These are phyloP conservation scores for Rhizophora mangle DNA, from an alignment of 345 rosid species.

Conservation along the genomic window DNA sequence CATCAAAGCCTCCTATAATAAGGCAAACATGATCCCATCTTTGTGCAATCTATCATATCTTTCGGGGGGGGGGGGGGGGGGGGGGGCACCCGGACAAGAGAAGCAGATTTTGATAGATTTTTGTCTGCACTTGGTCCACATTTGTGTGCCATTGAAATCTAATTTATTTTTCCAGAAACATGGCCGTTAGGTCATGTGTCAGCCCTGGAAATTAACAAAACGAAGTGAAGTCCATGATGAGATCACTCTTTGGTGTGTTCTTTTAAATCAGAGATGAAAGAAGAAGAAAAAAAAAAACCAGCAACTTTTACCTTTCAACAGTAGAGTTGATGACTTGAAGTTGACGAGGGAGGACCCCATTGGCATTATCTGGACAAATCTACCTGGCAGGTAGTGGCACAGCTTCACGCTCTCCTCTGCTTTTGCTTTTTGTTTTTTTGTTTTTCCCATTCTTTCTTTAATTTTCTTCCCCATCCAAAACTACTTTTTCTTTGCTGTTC, in stretches of 20 bases:
- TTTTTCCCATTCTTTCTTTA: conserved; percentile 2
- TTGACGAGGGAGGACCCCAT: conserved; percentile 10
- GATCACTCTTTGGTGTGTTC: conserved; percentile 1
- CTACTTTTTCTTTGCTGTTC: conserved; percentile 34
- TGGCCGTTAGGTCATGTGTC: not conserved
- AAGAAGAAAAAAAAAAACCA: conserved; percentile 21
- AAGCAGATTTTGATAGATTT: too few species aligned
- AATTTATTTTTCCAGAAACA: not conserved
- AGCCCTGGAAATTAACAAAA: not conserved
- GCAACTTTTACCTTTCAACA: conserved; percentile 41
- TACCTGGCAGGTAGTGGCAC: conserved; percentile 31
- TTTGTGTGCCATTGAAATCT: not conserved
- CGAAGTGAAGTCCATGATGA: conserved; percentile 1
- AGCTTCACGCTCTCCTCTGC: conserved; percentile 18
- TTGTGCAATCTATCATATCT: too few species aligned
- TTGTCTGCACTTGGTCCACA: not conserved
- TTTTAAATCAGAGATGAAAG: conserved; percentile 10
- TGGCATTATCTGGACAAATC: conserved; percentile 23
- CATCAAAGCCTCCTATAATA: too few species aligned
- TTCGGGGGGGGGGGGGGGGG: too few species aligned
- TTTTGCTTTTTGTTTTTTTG: conserved; percentile 4
- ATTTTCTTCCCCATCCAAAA: conserved; percentile 23
- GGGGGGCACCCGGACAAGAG: too few species aligned
- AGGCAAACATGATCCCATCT: too few species aligned
- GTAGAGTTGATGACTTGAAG: conserved; percentile 21